Conservation (phyloP, 23 red algal genomes). For the Gracilariopsis chorda region DNA sequence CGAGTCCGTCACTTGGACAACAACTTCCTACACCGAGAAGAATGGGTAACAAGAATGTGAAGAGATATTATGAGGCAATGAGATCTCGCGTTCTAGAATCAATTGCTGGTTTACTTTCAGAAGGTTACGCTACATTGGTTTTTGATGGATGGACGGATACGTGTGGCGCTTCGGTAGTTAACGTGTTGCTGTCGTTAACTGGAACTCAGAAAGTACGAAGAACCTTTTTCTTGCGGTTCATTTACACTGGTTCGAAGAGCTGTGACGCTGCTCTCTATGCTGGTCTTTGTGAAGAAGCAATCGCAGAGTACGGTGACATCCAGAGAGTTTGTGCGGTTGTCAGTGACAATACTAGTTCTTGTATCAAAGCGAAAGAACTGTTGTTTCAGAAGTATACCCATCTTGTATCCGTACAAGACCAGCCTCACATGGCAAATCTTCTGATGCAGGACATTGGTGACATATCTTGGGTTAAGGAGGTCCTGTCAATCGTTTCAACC, state of each 20-base stretch:
- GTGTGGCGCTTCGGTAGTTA: neutral
- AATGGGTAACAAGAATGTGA: too few relatives aligned
- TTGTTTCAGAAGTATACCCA: neutral
- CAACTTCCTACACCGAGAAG: too few relatives aligned
- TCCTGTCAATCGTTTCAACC: neutral
- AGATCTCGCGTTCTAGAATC: too few relatives aligned
- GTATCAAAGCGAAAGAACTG: neutral
- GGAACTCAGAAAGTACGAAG: neutral
- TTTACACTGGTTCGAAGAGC: neutral
- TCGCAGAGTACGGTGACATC: conserved; percentile 5
- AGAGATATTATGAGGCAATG: too few relatives aligned
- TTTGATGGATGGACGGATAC: conserved; percentile 18
- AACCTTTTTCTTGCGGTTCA: conserved; percentile 19
- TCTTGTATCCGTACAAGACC: conserved; percentile 3
- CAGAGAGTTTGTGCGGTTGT: neutral
- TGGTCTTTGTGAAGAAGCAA: neutral
- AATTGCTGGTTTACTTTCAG: too few relatives aligned
- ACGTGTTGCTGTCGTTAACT: neutral
- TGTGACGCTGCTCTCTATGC: neutral
- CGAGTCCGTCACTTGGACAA: too few relatives aligned
- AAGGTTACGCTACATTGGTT: conserved; percentile 15
- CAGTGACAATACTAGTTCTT: conserved; percentile 16
- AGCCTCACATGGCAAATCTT: neutral
- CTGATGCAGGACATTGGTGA: conserved; percentile 15
- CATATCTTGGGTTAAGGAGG: neutral